Evolutionary conservation across 129 eudicot genomes (phyloP), one percentile per base, ranked within the genome.

Genomic region (Cynara cardunculus): DNA sequence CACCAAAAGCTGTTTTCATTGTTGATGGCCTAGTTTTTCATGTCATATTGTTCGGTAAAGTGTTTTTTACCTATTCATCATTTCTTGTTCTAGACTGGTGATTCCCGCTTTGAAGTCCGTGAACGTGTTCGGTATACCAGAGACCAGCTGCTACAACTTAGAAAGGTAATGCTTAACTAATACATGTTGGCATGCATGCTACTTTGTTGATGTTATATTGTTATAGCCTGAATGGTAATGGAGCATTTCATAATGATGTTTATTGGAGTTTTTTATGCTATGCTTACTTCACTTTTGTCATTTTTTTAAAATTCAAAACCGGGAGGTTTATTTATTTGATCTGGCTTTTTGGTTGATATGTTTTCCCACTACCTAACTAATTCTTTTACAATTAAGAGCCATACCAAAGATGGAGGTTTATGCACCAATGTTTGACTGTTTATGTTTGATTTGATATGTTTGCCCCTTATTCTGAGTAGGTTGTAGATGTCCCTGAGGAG

Each of bases 131-230:
- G 85, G n/a, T 91, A 83, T 75, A 76, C 90, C 77, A 68, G 90
- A 67, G 93, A 91, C 69, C 89, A 85, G 85, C 90, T 91, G 75
- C 71, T 89, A 70, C 91, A 91, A 61, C 87, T 91, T 34, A 87
- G 93, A 69, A 91, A 91, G 97, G 97, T 91, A 86, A 69, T 26
- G 37, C 65, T 25, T 72, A 24, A 44, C 31, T n/a, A 7, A 26
- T 78, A 11, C 25, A 16, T 49, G 62, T 49, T 49, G 62, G 62
- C 62, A 49, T 49, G 62, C 62, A 49, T 49, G 7, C 62, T 49
- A 49, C 62, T 49, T 49, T 41, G 53, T 41, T 41, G 18, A 41
- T 41, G 53, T 41, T 41, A 1, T 41, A 12, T 41, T 41, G 18
- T 41, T 12, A 10, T 11, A 11, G 53, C 53, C 53, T 12, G 53